Evolutionary conservation across 306 rosid species (phyloP), one percentile per base, ranked within the genome.

Genomic region (Potentilla sterilis): DNA sequence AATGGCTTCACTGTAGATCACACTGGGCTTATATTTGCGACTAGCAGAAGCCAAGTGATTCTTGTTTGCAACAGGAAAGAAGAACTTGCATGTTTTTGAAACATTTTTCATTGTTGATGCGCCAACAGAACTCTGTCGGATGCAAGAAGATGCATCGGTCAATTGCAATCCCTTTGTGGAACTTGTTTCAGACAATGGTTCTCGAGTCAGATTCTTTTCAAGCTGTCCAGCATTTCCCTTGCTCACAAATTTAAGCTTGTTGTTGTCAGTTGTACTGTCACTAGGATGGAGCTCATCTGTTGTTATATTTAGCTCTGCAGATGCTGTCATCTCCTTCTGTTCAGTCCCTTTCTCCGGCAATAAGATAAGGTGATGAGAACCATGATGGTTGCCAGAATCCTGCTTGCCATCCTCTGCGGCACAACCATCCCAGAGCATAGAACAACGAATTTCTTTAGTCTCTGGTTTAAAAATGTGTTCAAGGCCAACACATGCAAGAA

Each of bases 1-100:
- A 38, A 43, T 70, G 67, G 44, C 75, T 71, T 72, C 79, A 58
- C 76, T 11, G 74, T 34, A 51, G 61, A 82, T 51, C 70, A 14
- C 67, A 14, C 47, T 73, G 24, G 48, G 16, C 24, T n/a, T 63
- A 24, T 57, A 62, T 76, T 76, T 67, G 10, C 67, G 74, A 70
- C 61, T 61, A 47, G 15, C 38, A 48, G 86, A 65, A 69, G 63
- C 51, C 34, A 65, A 49, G 14, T 48, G 64, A 19, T 78, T 81
- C 22, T 44, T 65, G 41, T 67, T 70, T 69, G 32, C 78, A 28
- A 70, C 40, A 44, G 67, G 82, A 76, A 74, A 32, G 10, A 79
- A 57, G 69, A 74, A 61, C 28, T 61, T 74, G 77, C 58, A 61
- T 28, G 10, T 11, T 43, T 22, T 21, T 57, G 54, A 21, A 42